Conservation (phyloP, 306 rosid genomes). For the Boehmeria nivea region DNA sequence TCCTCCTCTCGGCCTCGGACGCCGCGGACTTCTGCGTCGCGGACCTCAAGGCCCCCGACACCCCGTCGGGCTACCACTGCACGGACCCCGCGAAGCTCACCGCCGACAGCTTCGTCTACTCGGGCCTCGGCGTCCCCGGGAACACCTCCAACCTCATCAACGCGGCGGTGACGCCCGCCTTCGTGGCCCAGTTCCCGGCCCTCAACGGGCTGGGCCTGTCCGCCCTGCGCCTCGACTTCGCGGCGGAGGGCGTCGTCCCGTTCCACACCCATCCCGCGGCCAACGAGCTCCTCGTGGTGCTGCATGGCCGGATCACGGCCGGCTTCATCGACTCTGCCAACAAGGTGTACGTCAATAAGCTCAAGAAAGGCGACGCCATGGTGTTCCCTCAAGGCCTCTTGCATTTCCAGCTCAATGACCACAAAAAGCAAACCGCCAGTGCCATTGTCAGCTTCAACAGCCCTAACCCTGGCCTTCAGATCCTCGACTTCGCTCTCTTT, state of each 20-base stretch:
- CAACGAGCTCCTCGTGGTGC: conserved; percentile 39
- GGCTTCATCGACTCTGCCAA: conserved; percentile 60
- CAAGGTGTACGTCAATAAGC: conserved; percentile 46
- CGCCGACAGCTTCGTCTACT: conserved; percentile 46
- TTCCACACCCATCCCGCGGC: conserved; percentile 81
- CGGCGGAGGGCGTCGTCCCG: conserved; percentile 53
- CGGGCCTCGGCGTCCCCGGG: conserved; percentile 45
- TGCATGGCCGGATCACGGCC: conserved; percentile 48
- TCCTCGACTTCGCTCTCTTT: conserved; percentile 64
- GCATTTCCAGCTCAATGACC: conserved; percentile 61
- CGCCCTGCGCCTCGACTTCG: conserved; percentile 53
- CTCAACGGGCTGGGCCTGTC: conserved; percentile 78
- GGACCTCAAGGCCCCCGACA: conserved; percentile 40
- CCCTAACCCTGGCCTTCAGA: conserved; percentile 64
- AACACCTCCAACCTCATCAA: conserved; percentile 76
- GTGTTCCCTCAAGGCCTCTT: conserved; percentile 75
- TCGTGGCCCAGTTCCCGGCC: conserved; percentile 56
- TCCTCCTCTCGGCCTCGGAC: conserved; percentile 31
- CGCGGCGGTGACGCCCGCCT: conserved; percentile 61
- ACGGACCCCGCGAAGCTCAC: conserved; percentile 46
- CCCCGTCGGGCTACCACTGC: conserved; percentile 74
- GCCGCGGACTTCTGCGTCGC: conserved; percentile 87
- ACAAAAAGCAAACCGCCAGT: not conserved
- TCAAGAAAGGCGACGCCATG: conserved; percentile 65
- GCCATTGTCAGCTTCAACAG: conserved; percentile 56